Base-by-base conservation (phyloP, 78 protist species). In the Dictyostelium brefeldianum region DNA sequence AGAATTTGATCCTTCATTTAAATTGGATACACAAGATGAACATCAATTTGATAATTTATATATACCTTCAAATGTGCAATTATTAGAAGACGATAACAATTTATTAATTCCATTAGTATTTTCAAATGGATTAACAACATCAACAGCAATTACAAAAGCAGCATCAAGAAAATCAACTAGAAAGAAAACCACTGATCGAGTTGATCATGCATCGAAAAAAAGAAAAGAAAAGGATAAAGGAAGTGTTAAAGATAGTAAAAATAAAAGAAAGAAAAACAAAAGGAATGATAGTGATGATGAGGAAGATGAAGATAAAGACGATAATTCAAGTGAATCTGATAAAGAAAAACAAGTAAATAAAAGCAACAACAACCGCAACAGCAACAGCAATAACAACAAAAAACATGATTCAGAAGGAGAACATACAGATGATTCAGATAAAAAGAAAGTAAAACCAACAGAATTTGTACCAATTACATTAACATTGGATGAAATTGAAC, bases 401-500 rank as follows among this genome's bases (percentile, higher is more conserved):
- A 43, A 67, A 15, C 3, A 67, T 5, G 75, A 29, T 12, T 14
- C 10, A 51, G 56, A 48, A 48, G 53, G 8, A 48, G 8, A 51
- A 14, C 56, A 51, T 8, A 12, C 1, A 3, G 56, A 51, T 14
- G 15, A 51, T 29, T 65, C 74, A 65, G 27, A 29, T 36, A 65
- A 65, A 25, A 67, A 67, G n/a, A 31, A 67, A 67, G 31, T 22
- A 31, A 67, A 31, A 31, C 15, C 43, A 36, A 36, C 2, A 36
- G 43, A 36, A 36, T 1, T 12, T 4, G n/a, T 14, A 51, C 56
- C 56, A 51, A 3, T 51, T 51, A 67, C 47, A 0, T 31, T 67
- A 31, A 67, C 43, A 31, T 15, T 31, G 75, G 75, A 67, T 12
- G 47, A 67, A 67, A 67, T 67, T 67, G 47, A 67, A 67, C 74